A percentile compares a stretch with the other conserved stretches of the same genome.
phyloP scores from a whole-genome alignment of 2,329 filamentous ascomycete genomes.

The Alternaria arborescens region DNA sequence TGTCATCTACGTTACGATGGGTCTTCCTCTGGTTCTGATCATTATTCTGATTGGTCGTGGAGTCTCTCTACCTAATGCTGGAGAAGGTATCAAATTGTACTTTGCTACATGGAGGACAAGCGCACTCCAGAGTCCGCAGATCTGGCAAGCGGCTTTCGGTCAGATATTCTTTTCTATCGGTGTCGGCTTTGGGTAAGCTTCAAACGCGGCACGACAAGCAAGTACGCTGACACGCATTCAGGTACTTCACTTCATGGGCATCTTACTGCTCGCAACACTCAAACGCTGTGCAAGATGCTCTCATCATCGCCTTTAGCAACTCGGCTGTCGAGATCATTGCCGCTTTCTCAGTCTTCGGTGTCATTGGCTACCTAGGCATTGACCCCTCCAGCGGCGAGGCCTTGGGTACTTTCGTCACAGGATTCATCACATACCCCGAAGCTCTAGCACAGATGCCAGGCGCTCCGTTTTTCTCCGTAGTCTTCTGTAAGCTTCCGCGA shows the following conservation, averaged over 20 bases:
- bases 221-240: not conserved
- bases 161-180: constrained; percentile 66
- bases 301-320: too few relatives aligned
- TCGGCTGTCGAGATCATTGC: too few relatives aligned
- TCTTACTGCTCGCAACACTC: constrained; percentile 10
- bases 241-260: constrained; percentile 11
- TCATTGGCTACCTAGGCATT: too few relatives aligned
- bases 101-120: constrained; percentile 19
- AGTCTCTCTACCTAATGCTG: too few relatives aligned
- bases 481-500: constrained; percentile 48
- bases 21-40: constrained; percentile 24
- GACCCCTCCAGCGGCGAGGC: too few relatives aligned
- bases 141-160: constrained; percentile 62
- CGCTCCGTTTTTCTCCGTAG: constrained; percentile 62
- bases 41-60: constrained; percentile 25
- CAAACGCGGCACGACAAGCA: constrained; percentile 27
- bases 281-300: constrained; percentile 50
- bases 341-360: too few relatives aligned
- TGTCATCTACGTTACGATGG: constrained; percentile 35
- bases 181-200: constrained; percentile 56
- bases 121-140: constrained; percentile 47
- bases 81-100: not conserved
- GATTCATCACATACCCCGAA: constrained; percentile 62
- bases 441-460: constrained; percentile 63
- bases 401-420: constrained; percentile 61